phyloP scores from a whole-genome alignment of 805 yeast genomes.

The Metschnikowia matae region DNA sequence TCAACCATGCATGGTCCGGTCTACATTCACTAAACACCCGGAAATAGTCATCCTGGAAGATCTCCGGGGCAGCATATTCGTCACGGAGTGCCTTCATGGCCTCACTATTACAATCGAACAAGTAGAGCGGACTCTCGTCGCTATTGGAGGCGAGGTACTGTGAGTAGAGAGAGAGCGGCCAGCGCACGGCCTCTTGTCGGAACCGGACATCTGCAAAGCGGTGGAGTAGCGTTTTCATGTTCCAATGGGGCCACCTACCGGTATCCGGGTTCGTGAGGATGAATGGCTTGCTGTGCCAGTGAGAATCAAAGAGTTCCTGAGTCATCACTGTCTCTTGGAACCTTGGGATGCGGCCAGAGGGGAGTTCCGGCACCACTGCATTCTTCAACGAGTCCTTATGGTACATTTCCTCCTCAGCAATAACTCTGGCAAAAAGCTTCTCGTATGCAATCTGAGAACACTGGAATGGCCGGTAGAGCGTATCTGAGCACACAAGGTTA shows the following conservation, averaged over 20 bases:
- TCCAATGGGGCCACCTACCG: conserved; percentile 66
- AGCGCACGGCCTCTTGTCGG: conserved; percentile 80
- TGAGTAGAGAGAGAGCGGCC: conserved; percentile 63
- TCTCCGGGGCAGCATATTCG: conserved; percentile 52
- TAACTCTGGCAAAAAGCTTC: conserved; percentile 43
- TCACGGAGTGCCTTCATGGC: conserved; percentile 55
- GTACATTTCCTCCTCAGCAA: conserved; percentile 41
- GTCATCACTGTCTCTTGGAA: conserved; percentile 43
- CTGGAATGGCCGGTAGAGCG: conserved; percentile 78
- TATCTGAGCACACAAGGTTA: conserved; percentile 64
- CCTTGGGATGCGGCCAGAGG: conserved; percentile 49
- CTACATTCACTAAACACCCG: conserved; percentile 56
- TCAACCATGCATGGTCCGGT: conserved; percentile 92
- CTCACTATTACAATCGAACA: conserved; percentile 76
- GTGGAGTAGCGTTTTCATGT: conserved; percentile 41
- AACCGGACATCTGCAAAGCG: conserved; percentile 61
- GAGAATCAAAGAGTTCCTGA: conserved; percentile 41
- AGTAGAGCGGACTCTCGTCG: conserved; percentile 82
- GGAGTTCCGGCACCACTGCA: conserved; percentile 12
- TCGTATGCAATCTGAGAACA: conserved; percentile 67
- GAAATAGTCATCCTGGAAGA: conserved; percentile 60
- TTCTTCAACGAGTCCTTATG: conserved; percentile 19
- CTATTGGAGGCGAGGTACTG: conserved; percentile 56
- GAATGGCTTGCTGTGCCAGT: conserved; percentile 59
- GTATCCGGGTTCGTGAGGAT: conserved; percentile 39